Evolutionary conservation across 257 asterid genomes (phyloP), one percentile per base, ranked within the genome.

Genomic region (Cinchona pubescens): DNA sequence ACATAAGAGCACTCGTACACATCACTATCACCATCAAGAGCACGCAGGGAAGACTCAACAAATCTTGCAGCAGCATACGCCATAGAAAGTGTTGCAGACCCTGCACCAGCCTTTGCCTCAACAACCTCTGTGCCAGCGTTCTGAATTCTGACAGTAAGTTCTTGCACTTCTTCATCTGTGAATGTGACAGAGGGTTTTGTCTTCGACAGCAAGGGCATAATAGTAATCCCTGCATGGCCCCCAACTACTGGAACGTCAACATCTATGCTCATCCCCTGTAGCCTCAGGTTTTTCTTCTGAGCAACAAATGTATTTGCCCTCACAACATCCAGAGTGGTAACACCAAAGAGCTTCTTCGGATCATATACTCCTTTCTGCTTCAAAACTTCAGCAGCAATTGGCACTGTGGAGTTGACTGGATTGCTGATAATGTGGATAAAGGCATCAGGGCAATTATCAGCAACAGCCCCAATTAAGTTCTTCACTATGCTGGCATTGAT

Each of bases 91-190:
- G 97, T 92, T 60, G 97, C 96, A 23, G 97, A 90, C 45, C 97
- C 97, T 14, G 96, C 96, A 56, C 96, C 96, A 23, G 97, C 97
- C 79, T 92, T 92, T 11, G 97, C 97, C 81, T 92, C 97, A 1
- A 92, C 97, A 38, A 92, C 97, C 79, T 92, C 97, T 2, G 97
- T 90, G 63, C 97, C 97, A 1, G 96, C 96, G 79, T 92, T 92
- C 55, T 89, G 96, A 70, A 92, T 91, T 86, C 96, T 92, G 71
- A 79, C 84, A 2, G 96, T 93, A 51, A 93, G 76, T 75, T 88
- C 93, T 64, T 85, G 85, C 73, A 89, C 86, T 84, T 92, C 97
- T 38, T 88, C 89, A 7, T 87, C 92, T 1, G 84, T 87, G 67
- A 87, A 89, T 70, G 82, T 74, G 68, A 86, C 86, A 0, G 93